Evolutionary conservation across 768 basidiomycete species (phyloP).

Genomic region (Hypholoma fasciculare): DNA sequence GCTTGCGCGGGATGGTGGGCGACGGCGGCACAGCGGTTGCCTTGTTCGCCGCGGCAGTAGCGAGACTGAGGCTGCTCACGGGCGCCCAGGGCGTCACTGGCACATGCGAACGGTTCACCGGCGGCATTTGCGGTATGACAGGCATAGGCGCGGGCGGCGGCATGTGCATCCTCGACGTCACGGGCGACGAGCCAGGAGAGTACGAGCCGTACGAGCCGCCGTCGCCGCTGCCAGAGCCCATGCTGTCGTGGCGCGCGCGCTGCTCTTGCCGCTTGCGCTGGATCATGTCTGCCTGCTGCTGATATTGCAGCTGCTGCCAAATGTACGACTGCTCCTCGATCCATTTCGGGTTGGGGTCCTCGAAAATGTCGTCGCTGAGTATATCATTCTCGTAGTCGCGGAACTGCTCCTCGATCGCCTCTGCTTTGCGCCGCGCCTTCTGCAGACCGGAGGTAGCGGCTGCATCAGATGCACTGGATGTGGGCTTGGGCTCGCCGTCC

Average conservation of each 20-base stretch:
- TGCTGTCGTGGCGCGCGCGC: not conserved
- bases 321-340: constrained; percentile 4
- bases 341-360: constrained; percentile 1
- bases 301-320: constrained; percentile 5
- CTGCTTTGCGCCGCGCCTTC: constrained; percentile 3
- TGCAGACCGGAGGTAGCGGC: not conserved
- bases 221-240: not conserved
- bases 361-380: not conserved
- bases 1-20: not conserved
- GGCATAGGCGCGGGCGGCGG: not conserved
- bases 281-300: constrained; percentile 2
- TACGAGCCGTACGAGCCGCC: not conserved
- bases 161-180: not conserved
- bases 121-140: not conserved
- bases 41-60: not conserved
- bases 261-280: not conserved
- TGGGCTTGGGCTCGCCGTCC: not conserved
- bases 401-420: constrained; percentile 6
- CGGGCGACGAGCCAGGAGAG: not conserved
- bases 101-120: constrained; percentile 1
- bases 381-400: constrained; percentile 2
- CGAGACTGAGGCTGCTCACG: not conserved
- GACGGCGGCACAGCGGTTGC: not conserved
- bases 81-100: constrained; percentile 5
- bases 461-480: not conserved